Conservation (phyloP, 805 yeast species). For the Candida glaebosa region DNA sequence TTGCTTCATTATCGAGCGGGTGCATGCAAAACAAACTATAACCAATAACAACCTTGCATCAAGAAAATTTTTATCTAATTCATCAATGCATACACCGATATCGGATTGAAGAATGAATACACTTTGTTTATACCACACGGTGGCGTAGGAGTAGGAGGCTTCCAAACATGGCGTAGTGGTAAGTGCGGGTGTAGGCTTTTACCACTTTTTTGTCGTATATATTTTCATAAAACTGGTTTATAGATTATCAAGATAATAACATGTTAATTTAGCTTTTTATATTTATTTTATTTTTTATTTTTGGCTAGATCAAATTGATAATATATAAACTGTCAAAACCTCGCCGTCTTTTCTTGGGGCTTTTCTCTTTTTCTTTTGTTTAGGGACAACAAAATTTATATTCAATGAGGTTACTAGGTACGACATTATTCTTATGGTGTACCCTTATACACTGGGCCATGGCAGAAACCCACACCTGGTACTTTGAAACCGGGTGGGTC, state of each 20-base stretch:
- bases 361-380: slow-evolving; percentile 13
- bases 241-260: too few species aligned
- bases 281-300: too few species aligned
- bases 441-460: slow-evolving; percentile 7
- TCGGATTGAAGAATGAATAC: not conserved
- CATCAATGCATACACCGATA: slow-evolving; percentile 1
- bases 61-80: not conserved
- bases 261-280: too few species aligned
- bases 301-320: not conserved
- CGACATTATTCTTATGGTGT: slow-evolving; percentile 12
- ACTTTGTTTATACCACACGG: too few species aligned
- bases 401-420: slow-evolving; percentile 12
- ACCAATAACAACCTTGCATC: not conserved
- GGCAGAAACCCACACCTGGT: slow-evolving; percentile 58
- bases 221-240: too few species aligned
- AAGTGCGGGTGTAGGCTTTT: too few species aligned
- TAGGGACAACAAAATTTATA: slow-evolving; percentile 5
- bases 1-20: not conserved
- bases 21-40: not conserved
- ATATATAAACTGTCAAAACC: slow-evolving; percentile 5
- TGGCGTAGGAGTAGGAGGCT: too few species aligned
- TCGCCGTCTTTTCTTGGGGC: not conserved
- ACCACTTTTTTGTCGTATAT: too few species aligned
- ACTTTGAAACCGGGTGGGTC: slow-evolving; percentile 66
- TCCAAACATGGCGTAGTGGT: too few species aligned